phyloP scores from a whole-genome alignment of 495 filamentous ascomycete genomes.

The Glarea lozoyensis region DNA sequence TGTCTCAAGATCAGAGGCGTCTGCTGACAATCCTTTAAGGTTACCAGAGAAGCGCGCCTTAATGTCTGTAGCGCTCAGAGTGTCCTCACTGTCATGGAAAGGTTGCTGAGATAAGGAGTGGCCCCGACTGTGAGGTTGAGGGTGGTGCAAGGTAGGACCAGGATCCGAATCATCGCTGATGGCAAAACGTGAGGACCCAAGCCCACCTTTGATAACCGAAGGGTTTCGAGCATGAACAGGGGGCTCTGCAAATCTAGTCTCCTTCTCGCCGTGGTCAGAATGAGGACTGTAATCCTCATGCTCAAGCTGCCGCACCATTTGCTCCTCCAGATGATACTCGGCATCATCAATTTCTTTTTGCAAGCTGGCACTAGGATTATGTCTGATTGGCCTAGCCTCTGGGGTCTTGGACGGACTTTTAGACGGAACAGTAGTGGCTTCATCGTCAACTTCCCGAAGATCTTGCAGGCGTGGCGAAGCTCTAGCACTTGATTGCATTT shows the following conservation, averaged over 20 bases:
- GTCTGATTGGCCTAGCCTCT: conserved; percentile 26
- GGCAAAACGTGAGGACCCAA: conserved; percentile 26
- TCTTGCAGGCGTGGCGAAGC: conserved; percentile 49
- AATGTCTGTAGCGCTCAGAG: conserved; percentile 15
- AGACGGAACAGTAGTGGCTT: conserved; percentile 34
- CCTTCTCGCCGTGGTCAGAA: conserved; percentile 27
- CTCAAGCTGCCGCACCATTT: conserved; percentile 61
- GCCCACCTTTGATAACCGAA: conserved; percentile 34
- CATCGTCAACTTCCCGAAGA: conserved; percentile 44
- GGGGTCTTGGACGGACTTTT: conserved; percentile 40
- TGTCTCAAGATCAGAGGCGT: conserved; percentile 63
- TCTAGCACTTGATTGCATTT: conserved; percentile 37
- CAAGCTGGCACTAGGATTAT: conserved; percentile 30
- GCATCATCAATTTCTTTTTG: conserved; percentile 79
- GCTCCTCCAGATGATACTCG: conserved; percentile 74
- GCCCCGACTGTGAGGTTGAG: conserved; percentile 50
- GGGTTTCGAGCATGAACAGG: conserved; percentile 22
- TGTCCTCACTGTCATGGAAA: conserved; percentile 28
- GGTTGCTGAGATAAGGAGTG: conserved; percentile 47
- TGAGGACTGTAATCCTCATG: conserved; percentile 55
- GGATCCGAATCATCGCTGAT: conserved; percentile 28
- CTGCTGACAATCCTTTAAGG: conserved; percentile 15
- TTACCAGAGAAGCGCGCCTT: conserved; percentile 13
- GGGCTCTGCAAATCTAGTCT: conserved; percentile 15
- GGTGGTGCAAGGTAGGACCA: conserved; percentile 46